Evolutionary conservation across 768 basidiomycete genomes (phyloP), one percentile per base, ranked within the genome.

Genomic region (Roridomyces roridus): DNA sequence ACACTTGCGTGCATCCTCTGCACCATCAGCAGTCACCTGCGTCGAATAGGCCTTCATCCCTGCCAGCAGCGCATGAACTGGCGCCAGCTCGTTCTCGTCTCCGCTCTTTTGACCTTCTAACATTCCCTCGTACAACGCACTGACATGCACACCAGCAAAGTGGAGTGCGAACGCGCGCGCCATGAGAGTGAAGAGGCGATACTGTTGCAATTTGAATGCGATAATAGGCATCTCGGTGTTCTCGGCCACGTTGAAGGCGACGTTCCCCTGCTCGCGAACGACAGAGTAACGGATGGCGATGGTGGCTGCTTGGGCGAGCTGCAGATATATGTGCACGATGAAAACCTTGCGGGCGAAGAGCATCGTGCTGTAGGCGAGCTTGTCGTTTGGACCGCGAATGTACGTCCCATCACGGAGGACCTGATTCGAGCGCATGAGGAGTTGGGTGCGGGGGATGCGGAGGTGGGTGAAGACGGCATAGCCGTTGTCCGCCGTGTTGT

Each of bases 211-310:
- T 40, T 61, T 65, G 56, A 60, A 70, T 2, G 52, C 47, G n/a
- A 69, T 59, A 9, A 70, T 65, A 2, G 60, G 21, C 7, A 58
- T 35, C 35, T 68, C 62, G 3, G 34, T 18, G 3, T 55, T 51
- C 0, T 58, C 49, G 6, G 51, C 20, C 26, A 59, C 6, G 18
- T 57, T 34, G 42, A 66, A 60, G n/a, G 48, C 51, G 9, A 69
- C 47, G n/a, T 60, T 63, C 7, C 69, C 67, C 45, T 70, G 68
- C 51, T 67, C 68, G 4, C 69, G 63, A 24, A 67, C 65, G 28
- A 58, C 53, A 11, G 69, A 69, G 34, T 70, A 69, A 5, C 69
- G 65, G 25, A 60, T 65, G 17, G 69, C 65, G 23, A 70, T 68
- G 20, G 65, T 65, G 0, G 49, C 56, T 6, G 66, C 68, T 51